Conservation (phyloP, 257 asterid species). For the Nicotiana obtusifolia region DNA sequence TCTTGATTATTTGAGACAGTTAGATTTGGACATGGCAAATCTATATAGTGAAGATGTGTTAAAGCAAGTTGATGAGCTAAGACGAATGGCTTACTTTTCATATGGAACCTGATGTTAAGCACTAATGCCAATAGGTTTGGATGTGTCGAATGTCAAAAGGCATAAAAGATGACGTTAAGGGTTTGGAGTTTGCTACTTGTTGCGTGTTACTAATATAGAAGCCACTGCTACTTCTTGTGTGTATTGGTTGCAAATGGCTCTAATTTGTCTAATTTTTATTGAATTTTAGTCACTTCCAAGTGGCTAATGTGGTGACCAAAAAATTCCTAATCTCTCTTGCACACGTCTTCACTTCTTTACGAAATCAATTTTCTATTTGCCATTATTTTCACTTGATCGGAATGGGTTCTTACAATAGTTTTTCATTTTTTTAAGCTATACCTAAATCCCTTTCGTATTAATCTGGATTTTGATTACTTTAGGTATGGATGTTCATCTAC, state of each 20-base stretch:
- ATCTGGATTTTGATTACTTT: not conserved
- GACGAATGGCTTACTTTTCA: no score
- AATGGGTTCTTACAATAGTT: not conserved
- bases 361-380: constrained; percentile 8
- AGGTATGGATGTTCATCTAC: constrained; percentile 14
- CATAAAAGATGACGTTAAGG: not conserved
- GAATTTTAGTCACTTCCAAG: not conserved
- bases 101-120: no score
- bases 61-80: no score
- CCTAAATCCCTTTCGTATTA: not conserved
- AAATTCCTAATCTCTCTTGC: constrained; percentile 25
- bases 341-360: constrained; percentile 17
- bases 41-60: no score
- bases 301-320: constrained; percentile 22
- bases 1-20: not conserved
- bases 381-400: not conserved
- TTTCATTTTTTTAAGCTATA: not conserved
- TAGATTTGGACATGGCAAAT: no score
- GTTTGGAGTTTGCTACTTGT: not conserved
- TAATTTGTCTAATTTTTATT: not conserved
- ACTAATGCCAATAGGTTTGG: no score
- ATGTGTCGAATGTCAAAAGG: not conserved
- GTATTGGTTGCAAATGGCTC: not conserved
- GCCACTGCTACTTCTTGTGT: not conserved
- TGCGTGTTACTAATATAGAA: not conserved